These are phyloP conservation scores for Penicillium salamii DNA, from an alignment of 495 filamentous ascomycete genomes.

Conservation along the genomic window DNA sequence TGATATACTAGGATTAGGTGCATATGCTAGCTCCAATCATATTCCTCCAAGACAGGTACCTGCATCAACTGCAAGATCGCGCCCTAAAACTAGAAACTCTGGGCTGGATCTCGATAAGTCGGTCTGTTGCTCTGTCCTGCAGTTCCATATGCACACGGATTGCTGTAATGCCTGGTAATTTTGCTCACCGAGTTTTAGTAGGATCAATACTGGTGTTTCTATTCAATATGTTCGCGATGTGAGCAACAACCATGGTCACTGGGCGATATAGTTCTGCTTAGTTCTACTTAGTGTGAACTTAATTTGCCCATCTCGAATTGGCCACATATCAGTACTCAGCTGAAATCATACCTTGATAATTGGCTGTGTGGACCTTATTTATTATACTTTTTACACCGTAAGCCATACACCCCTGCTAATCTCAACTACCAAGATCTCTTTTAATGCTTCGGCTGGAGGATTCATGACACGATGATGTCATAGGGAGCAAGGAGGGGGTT, in stretches of 20 bases:
- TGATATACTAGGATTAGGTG: constrained; percentile 10
- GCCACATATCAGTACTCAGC: too few species aligned
- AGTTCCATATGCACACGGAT: not conserved
- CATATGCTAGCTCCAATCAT: constrained; percentile 8
- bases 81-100: constrained; percentile 1
- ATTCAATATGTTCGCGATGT: too few species aligned
- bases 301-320: not conserved
- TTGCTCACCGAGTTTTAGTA: constrained; percentile 1
- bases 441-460: too few species aligned
- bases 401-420: too few species aligned
- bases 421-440: too few species aligned
- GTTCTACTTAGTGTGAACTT: not conserved
- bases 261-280: not conserved
- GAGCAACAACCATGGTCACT: too few species aligned
- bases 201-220: not conserved
- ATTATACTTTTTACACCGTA: too few species aligned
- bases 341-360: too few species aligned
- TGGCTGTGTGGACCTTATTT: too few species aligned
- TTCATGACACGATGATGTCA: too few species aligned
- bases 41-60: constrained; percentile 11
- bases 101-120: constrained; percentile 11
- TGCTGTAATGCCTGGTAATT: not conserved
- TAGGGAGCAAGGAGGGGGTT: too few species aligned
- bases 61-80: constrained; percentile 17
- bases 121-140: constrained; percentile 10